Evolutionary conservation across 805 yeast genomes (phyloP).

Genomic region (Lipomyces kockii): DNA sequence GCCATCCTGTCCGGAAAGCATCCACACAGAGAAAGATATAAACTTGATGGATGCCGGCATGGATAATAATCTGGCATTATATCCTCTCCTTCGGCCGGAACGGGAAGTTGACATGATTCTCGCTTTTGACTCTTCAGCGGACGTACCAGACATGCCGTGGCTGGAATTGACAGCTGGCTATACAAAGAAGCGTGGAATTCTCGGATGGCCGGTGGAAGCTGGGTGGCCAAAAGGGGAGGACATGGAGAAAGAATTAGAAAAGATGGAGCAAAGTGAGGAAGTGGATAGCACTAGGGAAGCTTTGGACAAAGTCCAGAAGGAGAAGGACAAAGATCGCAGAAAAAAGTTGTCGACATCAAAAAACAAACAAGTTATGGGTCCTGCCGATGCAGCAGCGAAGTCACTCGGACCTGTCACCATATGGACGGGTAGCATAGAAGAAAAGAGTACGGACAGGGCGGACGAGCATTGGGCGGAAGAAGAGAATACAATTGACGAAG

Average conservation of each 20-base stretch:
- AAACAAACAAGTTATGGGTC: background rate
- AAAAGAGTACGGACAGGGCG: slow-evolving; percentile 2
- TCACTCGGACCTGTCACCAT: slow-evolving; percentile 29
- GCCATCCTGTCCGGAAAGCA: slow-evolving; percentile 32
- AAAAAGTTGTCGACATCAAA: background rate
- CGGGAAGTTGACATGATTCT: slow-evolving; percentile 62
- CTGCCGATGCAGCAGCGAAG: background rate
- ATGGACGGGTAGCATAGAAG: slow-evolving; percentile 31
- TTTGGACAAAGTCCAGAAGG: slow-evolving; percentile 8
- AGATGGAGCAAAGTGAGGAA: slow-evolving; percentile 18
- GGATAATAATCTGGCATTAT: slow-evolving; percentile 48
- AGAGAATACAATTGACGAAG: slow-evolving; percentile 14
- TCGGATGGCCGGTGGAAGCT: slow-evolving; percentile 38
- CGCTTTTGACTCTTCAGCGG: slow-evolving; percentile 61
- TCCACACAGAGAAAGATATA: slow-evolving; percentile 21
- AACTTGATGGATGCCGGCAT: slow-evolving; percentile 40
- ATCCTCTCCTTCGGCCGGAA: slow-evolving; percentile 61
- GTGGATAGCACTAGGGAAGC: slow-evolving; percentile 2
- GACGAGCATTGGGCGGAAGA: background rate
- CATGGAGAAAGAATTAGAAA: slow-evolving; percentile 6
- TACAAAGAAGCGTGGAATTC: slow-evolving; percentile 35
- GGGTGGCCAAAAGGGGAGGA: slow-evolving; percentile 24
- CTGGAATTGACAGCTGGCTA: slow-evolving; percentile 38
- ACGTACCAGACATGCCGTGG: slow-evolving; percentile 40
- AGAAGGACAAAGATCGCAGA: background rate